These are phyloP conservation scores for Diplotaxis tenuifolia DNA, from an alignment of 345 rosid genomes.

Conservation along the genomic window DNA sequence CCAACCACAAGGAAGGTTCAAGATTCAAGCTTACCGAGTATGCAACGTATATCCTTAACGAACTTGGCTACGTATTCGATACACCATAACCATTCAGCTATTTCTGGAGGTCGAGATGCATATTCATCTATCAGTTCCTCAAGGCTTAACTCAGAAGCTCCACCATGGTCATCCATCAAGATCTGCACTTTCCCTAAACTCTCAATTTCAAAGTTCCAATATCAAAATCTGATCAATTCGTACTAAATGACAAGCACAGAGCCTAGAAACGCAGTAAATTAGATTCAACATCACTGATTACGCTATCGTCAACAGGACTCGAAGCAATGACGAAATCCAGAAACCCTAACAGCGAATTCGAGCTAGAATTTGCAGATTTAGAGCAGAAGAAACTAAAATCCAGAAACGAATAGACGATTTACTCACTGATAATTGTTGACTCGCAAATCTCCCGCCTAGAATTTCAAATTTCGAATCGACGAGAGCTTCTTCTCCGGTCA, in stretches of 20 bases:
- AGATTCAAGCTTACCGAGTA: slow-evolving; percentile 23
- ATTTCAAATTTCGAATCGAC: slow-evolving; percentile 11
- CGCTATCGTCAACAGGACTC: background rate
- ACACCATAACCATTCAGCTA: slow-evolving; percentile 36
- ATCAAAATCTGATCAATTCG: slow-evolving; percentile 12
- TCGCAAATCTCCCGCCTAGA: slow-evolving; percentile 25
- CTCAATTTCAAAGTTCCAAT: slow-evolving; percentile 1
- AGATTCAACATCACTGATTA: background rate
- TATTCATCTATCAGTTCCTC: slow-evolving; percentile 27
- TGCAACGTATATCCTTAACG: slow-evolving; percentile 21
- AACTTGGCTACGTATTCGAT: slow-evolving; percentile 34
- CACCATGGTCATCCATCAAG: slow-evolving; percentile 22
- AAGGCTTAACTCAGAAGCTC: slow-evolving; percentile 17
- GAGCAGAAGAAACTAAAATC: background rate
- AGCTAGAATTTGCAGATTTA: background rate
- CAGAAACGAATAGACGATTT: background rate
- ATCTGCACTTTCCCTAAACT: background rate
- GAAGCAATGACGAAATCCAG: background rate
- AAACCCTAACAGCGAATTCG: background rate
- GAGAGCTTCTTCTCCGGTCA: background rate
- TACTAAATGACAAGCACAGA: background rate
- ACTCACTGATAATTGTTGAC: background rate
- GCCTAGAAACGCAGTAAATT: background rate
- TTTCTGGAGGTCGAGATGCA: slow-evolving; percentile 22
- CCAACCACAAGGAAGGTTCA: background rate